Evolutionary conservation across 371 early-diverging fungal species (phyloP).

Genomic region (Chytridium lagenaria): DNA sequence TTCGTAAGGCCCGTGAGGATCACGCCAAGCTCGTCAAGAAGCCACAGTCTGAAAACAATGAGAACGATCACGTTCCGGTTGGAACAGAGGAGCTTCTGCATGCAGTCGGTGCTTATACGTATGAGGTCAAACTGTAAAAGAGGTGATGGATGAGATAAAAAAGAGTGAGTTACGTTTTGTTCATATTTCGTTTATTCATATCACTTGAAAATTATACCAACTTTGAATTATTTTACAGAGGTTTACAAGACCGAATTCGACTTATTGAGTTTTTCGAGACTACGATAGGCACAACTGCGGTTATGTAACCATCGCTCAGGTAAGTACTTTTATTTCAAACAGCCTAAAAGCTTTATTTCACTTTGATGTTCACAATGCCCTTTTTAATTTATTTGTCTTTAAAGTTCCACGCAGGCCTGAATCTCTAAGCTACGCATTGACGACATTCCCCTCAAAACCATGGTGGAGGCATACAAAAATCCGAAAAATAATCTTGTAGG

Average conservation of each 20-base stretch:
- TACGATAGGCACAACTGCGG: slow-evolving; percentile 59
- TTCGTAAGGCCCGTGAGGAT: slow-evolving; percentile 22
- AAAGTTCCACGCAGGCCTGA: slow-evolving; percentile 54
- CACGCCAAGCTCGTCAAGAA: slow-evolving; percentile 40
- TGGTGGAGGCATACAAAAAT: slow-evolving; percentile 42
- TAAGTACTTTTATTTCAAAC: no score
- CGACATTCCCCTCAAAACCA: slow-evolving; percentile 30
- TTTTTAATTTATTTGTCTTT: no score
- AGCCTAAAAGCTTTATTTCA: no score
- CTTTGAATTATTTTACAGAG: slow-evolving; percentile 32
- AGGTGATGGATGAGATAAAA: slow-evolving; percentile 50
- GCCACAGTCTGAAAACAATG: slow-evolving; percentile 22
- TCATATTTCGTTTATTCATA: background rate
- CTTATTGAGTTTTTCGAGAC: slow-evolving; percentile 58
- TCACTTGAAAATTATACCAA: no score
- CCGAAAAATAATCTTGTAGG: slow-evolving; percentile 38
- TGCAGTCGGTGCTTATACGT: slow-evolving; percentile 26
- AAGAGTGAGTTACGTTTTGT: slow-evolving; percentile 40
- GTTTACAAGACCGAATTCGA: slow-evolving; percentile 58
- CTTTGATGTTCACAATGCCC: no score
- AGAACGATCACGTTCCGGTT: slow-evolving; percentile 49
- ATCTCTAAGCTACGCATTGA: slow-evolving; percentile 38
- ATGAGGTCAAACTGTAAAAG: slow-evolving; percentile 28
- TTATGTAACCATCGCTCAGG: slow-evolving; percentile 52
- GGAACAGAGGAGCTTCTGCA: slow-evolving; percentile 58